Conservation (phyloP, 176 grass and related monocot genomes). For the Oryza glumipatula region DNA sequence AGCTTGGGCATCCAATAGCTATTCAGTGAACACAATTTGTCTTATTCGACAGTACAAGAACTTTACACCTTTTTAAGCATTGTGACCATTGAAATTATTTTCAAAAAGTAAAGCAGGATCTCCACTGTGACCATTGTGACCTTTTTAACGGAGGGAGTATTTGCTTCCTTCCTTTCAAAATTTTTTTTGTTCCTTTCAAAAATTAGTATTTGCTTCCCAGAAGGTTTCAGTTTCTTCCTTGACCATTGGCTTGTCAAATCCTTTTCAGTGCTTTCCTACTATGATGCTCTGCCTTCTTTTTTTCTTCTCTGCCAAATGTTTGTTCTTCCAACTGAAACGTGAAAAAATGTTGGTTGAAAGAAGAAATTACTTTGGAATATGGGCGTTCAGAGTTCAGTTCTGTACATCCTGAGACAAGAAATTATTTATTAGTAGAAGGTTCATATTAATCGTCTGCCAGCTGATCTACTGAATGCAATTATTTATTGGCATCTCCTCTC, state of each 20-base stretch:
- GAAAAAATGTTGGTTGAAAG: neutral
- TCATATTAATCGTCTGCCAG: neutral
- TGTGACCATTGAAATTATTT: neutral
- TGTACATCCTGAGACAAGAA: neutral
- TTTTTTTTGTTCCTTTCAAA: too few relatives aligned
- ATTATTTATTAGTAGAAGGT: neutral
- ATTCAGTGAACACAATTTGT: neutral
- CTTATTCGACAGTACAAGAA: neutral
- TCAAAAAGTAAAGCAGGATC: too few relatives aligned
- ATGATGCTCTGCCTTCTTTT: neutral
- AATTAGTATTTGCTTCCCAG: too few relatives aligned
- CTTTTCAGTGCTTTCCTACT: too few relatives aligned
- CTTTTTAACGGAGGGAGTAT: too few relatives aligned
- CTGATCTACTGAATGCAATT: neutral
- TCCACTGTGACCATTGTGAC: too few relatives aligned
- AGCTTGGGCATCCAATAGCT: slow-evolving; percentile 12
- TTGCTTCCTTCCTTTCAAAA: too few relatives aligned
- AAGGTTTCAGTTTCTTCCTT: too few relatives aligned
- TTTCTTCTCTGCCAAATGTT: neutral
- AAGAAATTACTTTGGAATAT: neutral
- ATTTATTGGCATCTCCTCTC: neutral
- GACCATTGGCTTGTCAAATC: too few relatives aligned
- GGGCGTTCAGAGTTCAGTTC: neutral
- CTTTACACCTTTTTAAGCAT: neutral
- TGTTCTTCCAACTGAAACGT: neutral